Evolutionary conservation across 345 rosid genomes (phyloP).

Genomic region (Raphanus sativus): DNA sequence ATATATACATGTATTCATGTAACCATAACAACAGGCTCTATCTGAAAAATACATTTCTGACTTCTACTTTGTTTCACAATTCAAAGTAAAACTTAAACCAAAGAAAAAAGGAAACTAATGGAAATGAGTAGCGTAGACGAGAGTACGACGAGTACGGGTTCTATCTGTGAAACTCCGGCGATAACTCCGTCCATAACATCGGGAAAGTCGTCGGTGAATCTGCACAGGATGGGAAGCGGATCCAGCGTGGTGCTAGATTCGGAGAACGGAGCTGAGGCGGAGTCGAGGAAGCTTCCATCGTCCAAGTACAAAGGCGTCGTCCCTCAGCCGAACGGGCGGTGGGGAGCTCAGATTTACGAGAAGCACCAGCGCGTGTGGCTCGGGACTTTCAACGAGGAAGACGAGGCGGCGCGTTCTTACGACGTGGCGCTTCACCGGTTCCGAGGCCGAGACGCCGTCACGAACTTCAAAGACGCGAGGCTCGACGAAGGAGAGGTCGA

Average conservation of each 20-base stretch:
- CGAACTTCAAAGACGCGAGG: constrained; percentile 65
- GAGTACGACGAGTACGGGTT: constrained; percentile 51
- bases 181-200: constrained; percentile 19
- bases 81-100: neutral
- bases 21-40: neutral
- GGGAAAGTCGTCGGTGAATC: constrained; percentile 40
- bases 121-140: constrained; percentile 61
- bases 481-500: constrained; percentile 51
- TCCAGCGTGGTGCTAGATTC: constrained; percentile 59
- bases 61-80: constrained; percentile 9
- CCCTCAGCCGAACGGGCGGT: constrained; percentile 94
- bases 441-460: constrained; percentile 85
- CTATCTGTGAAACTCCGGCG: constrained; percentile 33
- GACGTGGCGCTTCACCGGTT: constrained; percentile 85
- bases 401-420: constrained; percentile 85
- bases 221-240: constrained; percentile 64
- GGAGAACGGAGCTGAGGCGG: constrained; percentile 70
- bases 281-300: constrained; percentile 83
- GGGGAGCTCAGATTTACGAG: constrained; percentile 99
- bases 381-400: constrained; percentile 87
- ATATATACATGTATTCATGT: neutral
- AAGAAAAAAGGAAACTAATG: constrained; percentile 33
- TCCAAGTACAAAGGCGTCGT: constrained; percentile 96
- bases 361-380: constrained; percentile 97
- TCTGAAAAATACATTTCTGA: constrained; percentile 21